A percentile compares a stretch with the other conserved stretches of the same genome.
phyloP scores from a whole-genome alignment of 768 basidiomycete genomes.

The Russula emetica region DNA sequence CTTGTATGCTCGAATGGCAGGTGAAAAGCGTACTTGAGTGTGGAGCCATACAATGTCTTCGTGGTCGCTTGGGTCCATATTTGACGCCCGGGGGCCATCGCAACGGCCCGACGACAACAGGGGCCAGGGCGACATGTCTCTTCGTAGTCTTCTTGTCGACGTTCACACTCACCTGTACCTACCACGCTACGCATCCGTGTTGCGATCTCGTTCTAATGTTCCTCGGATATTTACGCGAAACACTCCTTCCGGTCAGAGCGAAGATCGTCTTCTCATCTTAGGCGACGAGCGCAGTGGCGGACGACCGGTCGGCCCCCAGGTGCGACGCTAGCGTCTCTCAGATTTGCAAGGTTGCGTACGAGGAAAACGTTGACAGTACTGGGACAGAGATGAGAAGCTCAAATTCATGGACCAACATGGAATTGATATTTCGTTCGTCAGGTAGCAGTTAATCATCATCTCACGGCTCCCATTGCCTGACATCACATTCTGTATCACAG shows the following conservation, averaged over 20 bases:
- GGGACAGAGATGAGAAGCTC: constrained; percentile 74
- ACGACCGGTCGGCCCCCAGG: constrained; percentile 75
- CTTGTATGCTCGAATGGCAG: background rate
- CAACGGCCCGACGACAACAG: background rate
- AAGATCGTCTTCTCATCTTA: constrained; percentile 72
- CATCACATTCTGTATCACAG: constrained; percentile 38
- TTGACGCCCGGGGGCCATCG: background rate
- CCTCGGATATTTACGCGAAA: constrained; percentile 60
- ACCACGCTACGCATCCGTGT: constrained; percentile 67
- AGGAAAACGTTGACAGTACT: constrained; percentile 46
- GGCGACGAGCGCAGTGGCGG: constrained; percentile 78
- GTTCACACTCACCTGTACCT: constrained; percentile 86
- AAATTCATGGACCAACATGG: constrained; percentile 81
- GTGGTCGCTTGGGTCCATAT: constrained; percentile 10
- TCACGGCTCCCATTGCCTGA: background rate
- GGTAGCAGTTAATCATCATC: constrained; percentile 38
- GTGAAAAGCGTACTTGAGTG: constrained; percentile 1
- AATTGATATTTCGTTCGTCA: constrained; percentile 75
- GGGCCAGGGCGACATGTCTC: no score
- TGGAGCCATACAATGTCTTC: constrained; percentile 20
- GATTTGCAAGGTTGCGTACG: background rate
- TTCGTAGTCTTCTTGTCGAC: constrained; percentile 55
- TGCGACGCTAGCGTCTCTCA: constrained; percentile 27
- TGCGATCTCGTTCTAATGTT: constrained; percentile 58
- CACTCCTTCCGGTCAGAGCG: constrained; percentile 44